Conservation (phyloP, 2,329 filamentous ascomycete species). For the Claviceps sp. region DNA sequence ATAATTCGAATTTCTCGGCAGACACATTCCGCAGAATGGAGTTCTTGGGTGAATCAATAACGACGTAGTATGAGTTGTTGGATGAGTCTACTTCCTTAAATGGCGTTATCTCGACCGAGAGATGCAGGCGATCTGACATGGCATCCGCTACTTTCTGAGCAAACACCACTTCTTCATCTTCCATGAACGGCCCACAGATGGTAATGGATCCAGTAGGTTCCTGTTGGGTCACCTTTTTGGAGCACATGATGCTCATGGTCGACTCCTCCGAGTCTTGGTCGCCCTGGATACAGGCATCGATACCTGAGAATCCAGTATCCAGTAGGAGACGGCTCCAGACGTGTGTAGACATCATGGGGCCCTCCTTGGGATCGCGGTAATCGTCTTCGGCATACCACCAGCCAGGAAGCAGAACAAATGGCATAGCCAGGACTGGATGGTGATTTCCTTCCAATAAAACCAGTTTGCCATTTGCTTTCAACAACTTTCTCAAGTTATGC, state of each 20-base stretch:
- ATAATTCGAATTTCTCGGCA: slow-evolving; percentile 1
- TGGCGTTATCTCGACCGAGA: not conserved
- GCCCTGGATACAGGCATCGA: slow-evolving; percentile 2
- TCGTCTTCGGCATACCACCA: slow-evolving; percentile 6
- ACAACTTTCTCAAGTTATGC: slow-evolving; percentile 4
- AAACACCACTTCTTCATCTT: slow-evolving; percentile 2
- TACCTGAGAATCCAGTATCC: slow-evolving; percentile 5
- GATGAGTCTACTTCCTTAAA: slow-evolving; percentile 1
- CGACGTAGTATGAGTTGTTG: not conserved
- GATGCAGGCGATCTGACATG: not conserved
- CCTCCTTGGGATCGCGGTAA: slow-evolving; percentile 3
- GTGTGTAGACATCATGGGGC: slow-evolving; percentile 1
- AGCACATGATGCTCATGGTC: slow-evolving; percentile 3
- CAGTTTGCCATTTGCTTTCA: slow-evolving; percentile 6
- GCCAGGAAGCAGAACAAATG: slow-evolving; percentile 6
- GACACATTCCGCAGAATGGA: not conserved
- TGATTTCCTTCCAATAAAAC: slow-evolving; percentile 6
- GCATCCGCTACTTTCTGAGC: slow-evolving; percentile 1
- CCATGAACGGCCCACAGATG: slow-evolving; percentile 1
- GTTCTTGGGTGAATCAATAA: slow-evolving; percentile 1
- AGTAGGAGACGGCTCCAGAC: slow-evolving; percentile 4
- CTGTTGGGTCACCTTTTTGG: not conserved
- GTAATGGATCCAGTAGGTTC: not conserved
- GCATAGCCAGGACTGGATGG: not conserved
- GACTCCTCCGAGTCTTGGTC: not conserved